Evolutionary conservation across 2,329 filamentous ascomycete species (phyloP).

Genomic region (Aspergillus ustus): DNA sequence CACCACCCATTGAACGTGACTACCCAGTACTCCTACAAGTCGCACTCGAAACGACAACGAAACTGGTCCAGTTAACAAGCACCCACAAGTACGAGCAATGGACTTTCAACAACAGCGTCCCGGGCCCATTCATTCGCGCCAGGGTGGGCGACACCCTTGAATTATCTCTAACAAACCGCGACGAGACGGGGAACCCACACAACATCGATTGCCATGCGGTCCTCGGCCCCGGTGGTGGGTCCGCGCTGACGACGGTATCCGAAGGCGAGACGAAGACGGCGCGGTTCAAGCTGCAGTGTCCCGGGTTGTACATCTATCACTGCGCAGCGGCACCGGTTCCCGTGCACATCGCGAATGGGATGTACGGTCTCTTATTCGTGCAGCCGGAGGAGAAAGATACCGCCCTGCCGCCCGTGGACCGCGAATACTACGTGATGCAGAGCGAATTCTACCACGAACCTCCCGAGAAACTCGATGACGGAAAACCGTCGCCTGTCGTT

Average conservation of each 20-base stretch:
- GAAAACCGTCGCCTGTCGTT: constrained; percentile 32
- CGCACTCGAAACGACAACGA: constrained; percentile 32
- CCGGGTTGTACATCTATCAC: constrained; percentile 41
- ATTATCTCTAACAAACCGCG: constrained; percentile 38
- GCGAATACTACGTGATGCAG: constrained; percentile 45
- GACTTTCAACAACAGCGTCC: constrained; percentile 41
- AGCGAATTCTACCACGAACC: constrained; percentile 46
- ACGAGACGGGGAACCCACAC: constrained; percentile 40
- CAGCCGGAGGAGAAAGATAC: constrained; percentile 32
- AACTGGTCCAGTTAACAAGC: constrained; percentile 37
- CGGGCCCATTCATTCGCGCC: constrained; percentile 43
- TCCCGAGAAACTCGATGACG: constrained; percentile 38
- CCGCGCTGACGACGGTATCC: constrained; percentile 38
- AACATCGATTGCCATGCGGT: constrained; percentile 45
- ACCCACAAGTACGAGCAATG: constrained; percentile 43
- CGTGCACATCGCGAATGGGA: constrained; percentile 44
- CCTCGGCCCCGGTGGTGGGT: constrained; percentile 39
- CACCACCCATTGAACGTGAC: too few relatives aligned
- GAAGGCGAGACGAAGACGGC: constrained; percentile 40
- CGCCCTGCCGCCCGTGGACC: constrained; percentile 34
- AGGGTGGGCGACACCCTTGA: constrained; percentile 41
- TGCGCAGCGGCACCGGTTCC: constrained; percentile 43
- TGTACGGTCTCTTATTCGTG: constrained; percentile 45
- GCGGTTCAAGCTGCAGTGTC: constrained; percentile 35
- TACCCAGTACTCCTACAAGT: constrained; percentile 22